Base-by-base conservation (phyloP, 2,329 filamentous ascomycete species). In the Aspergillus costaricaensis region DNA sequence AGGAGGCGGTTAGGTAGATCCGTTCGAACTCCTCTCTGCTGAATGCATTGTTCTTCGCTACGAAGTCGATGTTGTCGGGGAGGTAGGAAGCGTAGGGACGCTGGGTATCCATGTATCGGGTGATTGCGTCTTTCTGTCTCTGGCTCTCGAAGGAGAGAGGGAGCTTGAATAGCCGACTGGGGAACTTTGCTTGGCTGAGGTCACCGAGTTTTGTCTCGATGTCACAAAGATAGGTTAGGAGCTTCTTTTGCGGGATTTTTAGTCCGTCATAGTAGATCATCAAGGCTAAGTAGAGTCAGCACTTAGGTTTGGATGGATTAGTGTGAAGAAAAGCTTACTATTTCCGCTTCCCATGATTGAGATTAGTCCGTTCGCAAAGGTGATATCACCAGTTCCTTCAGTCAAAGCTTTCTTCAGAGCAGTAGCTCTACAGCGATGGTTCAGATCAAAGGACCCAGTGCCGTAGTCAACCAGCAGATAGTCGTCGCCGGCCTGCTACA, bases 51-150 rank as follows among this genome's bases (percentile, higher is more conserved):
- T 83, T 85, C 63, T 80, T 80, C 1, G 82, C 82, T 6, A 79
- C 71, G 58, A 88, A 89, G 1, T 82, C 78, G 43, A 88, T 77
- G 57, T 88, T 88, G 64, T 85, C 84, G 0, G 87, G 87, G 0
- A 89, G 77, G 68, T 87, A 89, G 0, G 84, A 81, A 0, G 87
- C 87, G 52, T 86, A 81, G 1, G 83, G 80, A 6, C 87, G 80
- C 62, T 87, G 85, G 0, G 85, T 88, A 23, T 83, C 83, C 68
- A 83, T 83, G 71, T 89, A 89, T 3, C 86, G 80, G 49, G 84
- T 75, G 0, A 86, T 81, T 0, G 86, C 86, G 36, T 83, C 80
- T 19, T 79, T 70, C 59, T 77, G 74, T 32, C 67, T 66, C 57
- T 70, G 62, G 62, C 68, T 72, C 57, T 79, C 72, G 61, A 82